These are phyloP conservation scores for Pichia californica DNA, from an alignment of 805 yeast species.

Conservation along the genomic window DNA sequence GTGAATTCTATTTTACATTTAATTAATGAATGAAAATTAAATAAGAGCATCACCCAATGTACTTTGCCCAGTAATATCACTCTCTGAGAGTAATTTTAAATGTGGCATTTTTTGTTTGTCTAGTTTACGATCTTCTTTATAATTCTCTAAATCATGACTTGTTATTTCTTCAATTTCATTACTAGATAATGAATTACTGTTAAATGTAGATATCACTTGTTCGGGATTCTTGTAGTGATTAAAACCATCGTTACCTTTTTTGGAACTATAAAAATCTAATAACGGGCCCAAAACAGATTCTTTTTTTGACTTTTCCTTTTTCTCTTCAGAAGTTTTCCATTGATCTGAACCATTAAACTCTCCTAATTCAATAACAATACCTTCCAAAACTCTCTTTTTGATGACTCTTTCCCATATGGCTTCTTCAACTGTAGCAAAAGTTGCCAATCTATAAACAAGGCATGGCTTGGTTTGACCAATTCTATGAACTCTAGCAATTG, in stretches of 20 bases:
- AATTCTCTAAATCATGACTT: slow-evolving; percentile 1
- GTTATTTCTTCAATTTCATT: slow-evolving; percentile 42
- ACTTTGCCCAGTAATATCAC: slow-evolving; percentile 8
- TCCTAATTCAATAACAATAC: slow-evolving; percentile 65
- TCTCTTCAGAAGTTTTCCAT: slow-evolving; percentile 7
- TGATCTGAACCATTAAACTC: slow-evolving; percentile 35
- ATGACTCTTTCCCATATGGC: slow-evolving; percentile 72
- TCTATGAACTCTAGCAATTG: slow-evolving; percentile 92
- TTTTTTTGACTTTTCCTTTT: slow-evolving; percentile 10
- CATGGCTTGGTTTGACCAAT: slow-evolving; percentile 88
- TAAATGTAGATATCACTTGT: neutral
- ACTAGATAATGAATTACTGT: slow-evolving; percentile 22
- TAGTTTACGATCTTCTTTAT: neutral
- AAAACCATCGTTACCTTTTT: slow-evolving; percentile 5
- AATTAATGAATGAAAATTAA: neutral
- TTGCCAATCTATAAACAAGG: slow-evolving; percentile 68
- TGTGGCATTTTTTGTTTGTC: slow-evolving; percentile 4
- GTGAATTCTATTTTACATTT: neutral
- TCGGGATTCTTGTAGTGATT: slow-evolving; percentile 7
- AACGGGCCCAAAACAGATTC: slow-evolving; percentile 28
- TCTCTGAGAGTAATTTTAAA: slow-evolving; percentile 9
- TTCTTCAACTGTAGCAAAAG: slow-evolving; percentile 78
- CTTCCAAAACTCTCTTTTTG: slow-evolving; percentile 72
- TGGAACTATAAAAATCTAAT: slow-evolving; percentile 33
- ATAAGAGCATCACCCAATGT: neutral